A percentile compares a stretch with the other conserved stretches of the same genome.
These are phyloP conservation scores for Podospora pseudocomata DNA, from an alignment of 495 filamentous ascomycete genomes.

Conservation along the genomic window DNA sequence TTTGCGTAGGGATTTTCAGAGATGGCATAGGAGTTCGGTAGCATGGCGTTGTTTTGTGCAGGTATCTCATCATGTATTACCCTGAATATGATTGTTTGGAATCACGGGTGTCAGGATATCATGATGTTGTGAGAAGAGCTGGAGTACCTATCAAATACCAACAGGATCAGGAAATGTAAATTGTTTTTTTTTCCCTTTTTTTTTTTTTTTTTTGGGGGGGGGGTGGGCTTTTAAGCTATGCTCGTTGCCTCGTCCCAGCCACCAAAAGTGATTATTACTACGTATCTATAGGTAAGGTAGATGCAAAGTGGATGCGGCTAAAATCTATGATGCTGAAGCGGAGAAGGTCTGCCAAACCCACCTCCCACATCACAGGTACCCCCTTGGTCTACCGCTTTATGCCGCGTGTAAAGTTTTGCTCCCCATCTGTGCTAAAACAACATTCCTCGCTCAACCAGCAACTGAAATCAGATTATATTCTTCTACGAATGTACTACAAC, in stretches of 20 bases:
- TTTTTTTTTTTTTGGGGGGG: too few species aligned
- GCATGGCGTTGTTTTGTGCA: not conserved
- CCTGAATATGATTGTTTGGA: not conserved
- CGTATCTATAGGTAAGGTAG: not conserved
- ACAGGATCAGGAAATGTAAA: not conserved
- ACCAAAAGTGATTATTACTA: too few species aligned
- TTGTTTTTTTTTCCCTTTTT: not conserved
- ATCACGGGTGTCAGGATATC: not conserved
- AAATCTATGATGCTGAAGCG: not conserved
- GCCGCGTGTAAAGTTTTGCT: too few species aligned
- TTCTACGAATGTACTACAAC: too few species aligned
- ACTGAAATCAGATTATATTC: too few species aligned
- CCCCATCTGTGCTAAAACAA: too few species aligned
- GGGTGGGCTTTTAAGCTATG: not conserved
- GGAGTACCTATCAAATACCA: not conserved
- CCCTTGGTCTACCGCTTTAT: not conserved
- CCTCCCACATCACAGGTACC: not conserved
- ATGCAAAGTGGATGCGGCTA: not conserved
- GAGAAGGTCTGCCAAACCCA: not conserved
- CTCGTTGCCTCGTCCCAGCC: not conserved
- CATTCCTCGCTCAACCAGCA: too few species aligned
- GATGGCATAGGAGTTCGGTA: not conserved
- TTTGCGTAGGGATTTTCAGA: not conserved
- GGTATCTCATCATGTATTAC: not conserved
- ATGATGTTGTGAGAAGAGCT: not conserved